Percentiles rank a stretch among this genome's conserved stretches.
These are phyloP conservation scores for Globisporangium rhizosaccharum DNA, from an alignment of 352 stramenopile species.

Conservation along the genomic window DNA sequence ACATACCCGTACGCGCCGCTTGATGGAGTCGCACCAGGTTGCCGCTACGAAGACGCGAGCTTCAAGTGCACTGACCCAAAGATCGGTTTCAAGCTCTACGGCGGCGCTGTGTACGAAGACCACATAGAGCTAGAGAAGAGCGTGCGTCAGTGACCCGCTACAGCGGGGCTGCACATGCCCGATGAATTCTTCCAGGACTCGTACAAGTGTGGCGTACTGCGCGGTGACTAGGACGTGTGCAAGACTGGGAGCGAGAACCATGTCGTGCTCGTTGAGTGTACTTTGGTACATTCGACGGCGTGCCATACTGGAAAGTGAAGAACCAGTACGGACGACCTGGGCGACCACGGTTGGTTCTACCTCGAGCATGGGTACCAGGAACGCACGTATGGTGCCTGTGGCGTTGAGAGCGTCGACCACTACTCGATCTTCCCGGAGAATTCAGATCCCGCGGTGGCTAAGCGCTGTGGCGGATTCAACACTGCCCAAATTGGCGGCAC, in stretches of 20 bases:
- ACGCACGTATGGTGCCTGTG: slow-evolving; percentile 41
- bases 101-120: neutral
- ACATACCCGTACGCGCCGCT: slow-evolving; percentile 14
- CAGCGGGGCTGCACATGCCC: neutral
- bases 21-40: neutral
- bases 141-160: slow-evolving; percentile 4
- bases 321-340: slow-evolving; percentile 33
- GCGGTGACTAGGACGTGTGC: slow-evolving; percentile 3
- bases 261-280: slow-evolving; percentile 27
- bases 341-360: slow-evolving; percentile 29
- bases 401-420: slow-evolving; percentile 40
- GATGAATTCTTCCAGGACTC: neutral
- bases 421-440: slow-evolving; percentile 26
- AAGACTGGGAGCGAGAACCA: slow-evolving; percentile 13
- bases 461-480: neutral
- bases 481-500: neutral
- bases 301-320: slow-evolving; percentile 33
- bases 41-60: slow-evolving; percentile 11
- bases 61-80: slow-evolving; percentile 6
- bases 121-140: slow-evolving; percentile 9
- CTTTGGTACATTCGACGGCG: slow-evolving; percentile 19
- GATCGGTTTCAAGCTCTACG: slow-evolving; percentile 9
- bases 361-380: slow-evolving; percentile 29
- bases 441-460: neutral
- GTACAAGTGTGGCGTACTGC: slow-evolving; percentile 10